Evolutionary conservation across 768 basidiomycete species (phyloP), one percentile per base, ranked within the genome.

Genomic region (Serendipita sp.): DNA sequence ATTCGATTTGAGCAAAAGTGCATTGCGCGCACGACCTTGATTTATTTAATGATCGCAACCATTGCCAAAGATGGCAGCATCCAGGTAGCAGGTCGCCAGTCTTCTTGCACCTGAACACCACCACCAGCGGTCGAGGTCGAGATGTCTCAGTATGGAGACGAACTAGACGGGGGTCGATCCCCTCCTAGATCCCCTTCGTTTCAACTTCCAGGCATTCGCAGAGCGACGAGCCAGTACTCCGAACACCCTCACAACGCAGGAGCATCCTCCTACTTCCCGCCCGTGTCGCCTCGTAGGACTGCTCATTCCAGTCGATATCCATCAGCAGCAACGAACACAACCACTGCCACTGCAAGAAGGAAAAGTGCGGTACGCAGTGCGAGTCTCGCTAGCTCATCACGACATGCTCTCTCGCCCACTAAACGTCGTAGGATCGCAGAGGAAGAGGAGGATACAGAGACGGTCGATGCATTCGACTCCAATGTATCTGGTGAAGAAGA

Each of bases 311-410:
- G 53, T 28, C 13, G 53, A 31, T 58, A 24, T 31, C 31, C 53
- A 31, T 58, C 53, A n/a, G n/a, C n/a, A 24, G 53, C 53, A n/a
- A 58, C 53, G 17, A 17, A 5, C 17, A 31, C 22, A 22, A n/a
- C 9, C 48, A 13, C 48, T 11, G 48, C 48, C 11, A 13, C 22
- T 22, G 11, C 22, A 33, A 58, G 53, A 11, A 58, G 30, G 31
- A 58, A 24, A 31, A 26, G 53, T n/a, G 53, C 20, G 17, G 53
- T 58, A n/a, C 62, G 64, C 34, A 65, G 64, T 50, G 64, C 24
- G 26, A 62, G 62, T 38, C 48, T 65, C 34, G 48, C 64, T 41
- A 65, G 64, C 45, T 65, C 64, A 30, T 61, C 31, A 13, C 34
- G 50, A 34, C 61, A 65, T 62, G 61, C 7, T 38, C 34, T 38